A percentile compares a stretch with the other conserved stretches of the same genome.
phyloP scores from a whole-genome alignment of 176 grass and related monocot species.

The Alopecurus myosuroides region DNA sequence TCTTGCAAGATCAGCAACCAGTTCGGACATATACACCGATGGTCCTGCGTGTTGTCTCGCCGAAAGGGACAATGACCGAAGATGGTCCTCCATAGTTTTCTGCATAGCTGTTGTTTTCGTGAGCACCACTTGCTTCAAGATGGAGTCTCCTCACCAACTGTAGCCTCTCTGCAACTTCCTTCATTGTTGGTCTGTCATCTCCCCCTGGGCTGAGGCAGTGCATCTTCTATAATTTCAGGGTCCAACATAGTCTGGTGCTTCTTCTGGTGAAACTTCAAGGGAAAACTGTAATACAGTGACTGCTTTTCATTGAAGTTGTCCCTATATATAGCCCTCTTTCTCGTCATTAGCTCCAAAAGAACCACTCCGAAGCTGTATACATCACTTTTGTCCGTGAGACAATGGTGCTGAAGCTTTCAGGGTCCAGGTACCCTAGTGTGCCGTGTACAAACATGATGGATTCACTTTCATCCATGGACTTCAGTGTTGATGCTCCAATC shows the following conservation, averaged over 20 bases:
- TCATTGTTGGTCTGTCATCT: background rate
- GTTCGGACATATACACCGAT: background rate
- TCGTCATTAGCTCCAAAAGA: constrained; percentile 50
- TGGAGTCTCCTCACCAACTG: background rate
- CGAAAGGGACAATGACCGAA: background rate
- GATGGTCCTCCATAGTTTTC: background rate
- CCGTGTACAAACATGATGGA: constrained; percentile 43
- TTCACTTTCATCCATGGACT: constrained; percentile 26
- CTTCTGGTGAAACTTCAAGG: background rate
- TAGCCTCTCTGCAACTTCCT: background rate
- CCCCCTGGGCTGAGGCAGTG: background rate
- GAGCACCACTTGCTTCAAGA: background rate
- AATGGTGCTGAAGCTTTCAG: constrained; percentile 44
- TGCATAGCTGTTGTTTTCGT: background rate
- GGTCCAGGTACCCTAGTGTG: constrained; percentile 45
- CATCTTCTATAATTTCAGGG: background rate
- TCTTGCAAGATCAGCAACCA: background rate
- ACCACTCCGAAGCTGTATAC: constrained; percentile 53
- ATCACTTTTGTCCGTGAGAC: constrained; percentile 47
- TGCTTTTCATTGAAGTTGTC: background rate
- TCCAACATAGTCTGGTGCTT: background rate
- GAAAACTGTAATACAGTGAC: background rate
- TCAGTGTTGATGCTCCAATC: constrained; percentile 47
- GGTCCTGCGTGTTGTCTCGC: background rate
- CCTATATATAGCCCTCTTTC: constrained; percentile 20